Evolutionary conservation across 108 stramenopile species (phyloP), one percentile per base, ranked within the genome.

Genomic region (Stephanodiscus triporus): DNA sequence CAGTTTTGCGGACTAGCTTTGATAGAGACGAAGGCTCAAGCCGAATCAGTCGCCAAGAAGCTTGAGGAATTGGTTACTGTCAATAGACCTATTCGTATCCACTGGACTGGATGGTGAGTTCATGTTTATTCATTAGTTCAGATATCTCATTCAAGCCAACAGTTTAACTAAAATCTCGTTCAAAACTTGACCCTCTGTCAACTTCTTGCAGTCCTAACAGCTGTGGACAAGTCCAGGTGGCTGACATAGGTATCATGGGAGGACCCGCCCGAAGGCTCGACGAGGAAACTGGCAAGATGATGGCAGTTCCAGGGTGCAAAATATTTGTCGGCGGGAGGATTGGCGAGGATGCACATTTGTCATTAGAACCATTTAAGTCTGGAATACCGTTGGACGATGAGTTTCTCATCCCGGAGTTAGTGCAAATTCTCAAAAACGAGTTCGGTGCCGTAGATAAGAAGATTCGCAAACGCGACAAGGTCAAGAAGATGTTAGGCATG

Each of bases 201-300:
- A 56, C n/a, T 16, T 45, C 16, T 34, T 37, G 64, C 67, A 86
- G 93, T 73, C 97, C 97, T 2, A 98, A 98, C 72, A 86, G 84
- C 50, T 98, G 97, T 71, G 97, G 95, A 20, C 97, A 98, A 82
- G 96, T 91, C 50, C 97, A 98, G 85, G 92, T 84, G 6, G 97
- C 93, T 23, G 97, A 97, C 68, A 96, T 97, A 68, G 97, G 96
- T 37, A 89, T 98, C 69, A 98, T 98, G 97, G 97, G 97, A 40
- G 94, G 86, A 51, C 96, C 96, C 22, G 96, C 96, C 16, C 66
- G 80, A 55, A 89, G 92, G 75, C 75, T 89, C 22, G 83, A 91
- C 43, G 61, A 64, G 23, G 86, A 67, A 32, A 84, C 86, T 63
- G 95, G 95, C 27, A 97, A 96, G 85, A 84, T 82, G 54, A 89